Percentiles rank a stretch among this genome's conserved stretches.
phyloP scores from a whole-genome alignment of 176 grass and related monocot genomes.

The Raddia guianensis region DNA sequence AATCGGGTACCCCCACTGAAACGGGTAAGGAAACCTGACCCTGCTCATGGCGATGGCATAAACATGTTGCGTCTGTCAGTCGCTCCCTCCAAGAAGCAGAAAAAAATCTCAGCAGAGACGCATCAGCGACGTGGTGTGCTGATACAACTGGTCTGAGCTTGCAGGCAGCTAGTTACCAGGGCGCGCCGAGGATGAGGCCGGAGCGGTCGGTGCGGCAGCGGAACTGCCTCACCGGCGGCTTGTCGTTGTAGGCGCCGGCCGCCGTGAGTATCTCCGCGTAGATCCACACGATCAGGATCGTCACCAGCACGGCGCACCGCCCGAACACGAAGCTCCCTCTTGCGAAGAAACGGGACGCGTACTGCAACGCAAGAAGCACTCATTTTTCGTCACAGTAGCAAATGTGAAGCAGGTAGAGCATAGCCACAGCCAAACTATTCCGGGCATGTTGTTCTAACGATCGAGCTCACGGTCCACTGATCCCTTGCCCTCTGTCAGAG shows the following conservation, averaged over 20 bases:
- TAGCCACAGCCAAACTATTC: too few relatives aligned
- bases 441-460: too few relatives aligned
- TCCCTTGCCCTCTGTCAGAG: too few relatives aligned
- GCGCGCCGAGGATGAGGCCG: conserved; percentile 73
- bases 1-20: conserved; percentile 90
- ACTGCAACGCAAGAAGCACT: conserved; percentile 46
- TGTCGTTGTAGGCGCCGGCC: conserved; percentile 70
- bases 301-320: conserved; percentile 75
- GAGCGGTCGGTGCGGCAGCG: conserved; percentile 78
- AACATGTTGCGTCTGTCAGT: background rate
- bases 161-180: conserved; percentile 48
- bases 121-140: background rate
- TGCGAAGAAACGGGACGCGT: conserved; percentile 46
- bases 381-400: background rate
- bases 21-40: conserved; percentile 92
- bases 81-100: background rate
- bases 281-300: conserved; percentile 73
- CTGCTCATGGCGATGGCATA: conserved; percentile 41
- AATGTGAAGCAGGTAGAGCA: too few relatives aligned
- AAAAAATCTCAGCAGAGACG: too few relatives aligned
- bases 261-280: conserved; percentile 88
- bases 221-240: conserved; percentile 59
- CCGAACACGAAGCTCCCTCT: conserved; percentile 63
- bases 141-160: background rate
- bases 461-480: too few relatives aligned